These are phyloP conservation scores for Penicillium expansum DNA, from an alignment of 2,329 filamentous ascomycete genomes.

Conservation along the genomic window DNA sequence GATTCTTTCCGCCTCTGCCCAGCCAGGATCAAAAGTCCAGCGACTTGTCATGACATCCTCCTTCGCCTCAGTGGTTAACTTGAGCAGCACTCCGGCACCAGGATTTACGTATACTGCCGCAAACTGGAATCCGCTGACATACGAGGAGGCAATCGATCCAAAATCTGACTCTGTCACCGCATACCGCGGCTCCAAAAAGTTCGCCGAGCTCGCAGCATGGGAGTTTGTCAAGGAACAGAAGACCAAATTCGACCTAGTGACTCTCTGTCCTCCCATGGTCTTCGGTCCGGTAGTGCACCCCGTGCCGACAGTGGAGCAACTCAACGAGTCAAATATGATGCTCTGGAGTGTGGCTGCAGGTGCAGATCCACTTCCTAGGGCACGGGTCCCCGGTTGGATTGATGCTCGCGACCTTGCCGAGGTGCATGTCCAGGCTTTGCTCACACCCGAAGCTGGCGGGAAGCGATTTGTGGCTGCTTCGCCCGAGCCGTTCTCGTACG, in stretches of 20 bases:
- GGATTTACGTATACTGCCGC: constrained; percentile 28
- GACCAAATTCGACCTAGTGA: constrained; percentile 39
- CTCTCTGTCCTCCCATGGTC: constrained; percentile 47
- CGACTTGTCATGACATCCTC: constrained; percentile 33
- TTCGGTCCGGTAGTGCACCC: constrained; percentile 48
- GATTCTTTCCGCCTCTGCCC: constrained; percentile 37
- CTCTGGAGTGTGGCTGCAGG: constrained; percentile 44
- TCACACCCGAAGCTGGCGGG: constrained; percentile 32
- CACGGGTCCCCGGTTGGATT: constrained; percentile 38
- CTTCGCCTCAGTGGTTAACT: constrained; percentile 30
- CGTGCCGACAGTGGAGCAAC: constrained; percentile 31
- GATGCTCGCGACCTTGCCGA: constrained; percentile 49
- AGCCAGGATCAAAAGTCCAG: constrained; percentile 18
- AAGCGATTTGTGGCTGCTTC: constrained; percentile 43
- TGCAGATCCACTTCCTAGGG: constrained; percentile 37
- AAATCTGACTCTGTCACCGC: constrained; percentile 25
- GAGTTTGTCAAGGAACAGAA: constrained; percentile 35
- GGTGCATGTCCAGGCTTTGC: constrained; percentile 46
- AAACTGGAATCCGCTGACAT: constrained; percentile 35
- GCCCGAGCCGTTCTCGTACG: constrained; percentile 49
- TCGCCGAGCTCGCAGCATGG: constrained; percentile 33
- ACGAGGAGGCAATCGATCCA: constrained; percentile 24
- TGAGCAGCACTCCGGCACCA: constrained; percentile 9
- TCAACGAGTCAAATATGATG: constrained; percentile 47
- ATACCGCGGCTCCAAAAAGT: constrained; percentile 35